These are phyloP conservation scores for Fusarium tuaranense DNA, from an alignment of 2,329 filamentous ascomycete genomes.

Conservation along the genomic window DNA sequence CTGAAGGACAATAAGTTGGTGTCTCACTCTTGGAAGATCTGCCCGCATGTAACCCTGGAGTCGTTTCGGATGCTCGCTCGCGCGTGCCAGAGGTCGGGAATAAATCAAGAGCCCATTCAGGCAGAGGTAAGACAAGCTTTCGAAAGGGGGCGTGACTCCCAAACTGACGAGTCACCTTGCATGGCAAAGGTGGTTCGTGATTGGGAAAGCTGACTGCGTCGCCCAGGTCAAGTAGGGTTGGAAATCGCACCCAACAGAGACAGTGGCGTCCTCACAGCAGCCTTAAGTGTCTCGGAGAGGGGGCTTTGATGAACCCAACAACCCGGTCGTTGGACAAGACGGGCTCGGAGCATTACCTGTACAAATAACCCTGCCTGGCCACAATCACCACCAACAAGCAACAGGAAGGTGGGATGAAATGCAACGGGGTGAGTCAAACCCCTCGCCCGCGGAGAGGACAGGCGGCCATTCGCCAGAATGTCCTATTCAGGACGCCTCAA, in stretches of 20 bases:
- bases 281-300: constrained; percentile 23
- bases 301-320: constrained; percentile 19
- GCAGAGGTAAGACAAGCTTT: constrained; percentile 15
- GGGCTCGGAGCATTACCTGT: not conserved
- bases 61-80: not conserved
- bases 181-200: constrained; percentile 1
- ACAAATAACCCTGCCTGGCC: not conserved
- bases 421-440: constrained; percentile 1
- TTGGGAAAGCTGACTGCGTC: constrained; percentile 10
- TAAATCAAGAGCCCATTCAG: constrained; percentile 17
- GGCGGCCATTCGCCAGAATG: not conserved
- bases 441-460: not conserved
- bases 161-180: constrained; percentile 9
- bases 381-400: not conserved
- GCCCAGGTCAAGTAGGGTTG: not conserved
- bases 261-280: constrained; percentile 12
- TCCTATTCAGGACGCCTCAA: constrained; percentile 7
- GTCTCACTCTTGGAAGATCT: not conserved
- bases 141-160: not conserved
- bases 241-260: not conserved
- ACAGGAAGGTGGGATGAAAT: not conserved
- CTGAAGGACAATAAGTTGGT: not conserved
- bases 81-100: constrained; percentile 3
- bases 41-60: not conserved
- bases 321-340: constrained; percentile 27